Base-by-base conservation (phyloP, 192 early-diverging fungal genomes). In the Chytriomyces hyalinus region DNA sequence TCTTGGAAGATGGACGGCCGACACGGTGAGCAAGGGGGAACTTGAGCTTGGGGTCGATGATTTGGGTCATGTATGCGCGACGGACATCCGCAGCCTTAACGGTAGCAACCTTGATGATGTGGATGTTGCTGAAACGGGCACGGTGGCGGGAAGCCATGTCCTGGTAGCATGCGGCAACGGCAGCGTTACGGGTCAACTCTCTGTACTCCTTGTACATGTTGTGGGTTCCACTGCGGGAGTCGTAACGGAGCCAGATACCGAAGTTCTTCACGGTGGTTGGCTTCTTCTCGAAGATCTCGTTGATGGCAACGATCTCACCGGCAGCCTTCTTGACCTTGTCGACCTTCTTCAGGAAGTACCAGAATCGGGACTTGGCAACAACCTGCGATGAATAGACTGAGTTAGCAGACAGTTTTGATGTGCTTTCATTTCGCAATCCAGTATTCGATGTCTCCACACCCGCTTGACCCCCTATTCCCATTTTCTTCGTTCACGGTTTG, bases 151-250 rank as follows among this genome's bases (percentile, higher is more conserved):
- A 93, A 80, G 97, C 96, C 97, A 99, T 97, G 88, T 99, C 96
- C 89, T 95, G 94, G 92, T 96, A 91, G 84, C 87, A 87, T 26
- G 85, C 73, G 49, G 70, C 82, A 53, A 90, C 87, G 59, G 85
- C 88, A 66, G 81, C 90, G 22, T 82, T 77, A 65, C 98, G 93
- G 81, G 91, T 87, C 80, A 98, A 86, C 89, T 98, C 96, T 80
- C 98, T 93, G 94, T 97, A 99, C 92, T 99, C 97, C 93, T 99
- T 99, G 94, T 99, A 99, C 96, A 99, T 99, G 94, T 99, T 99
- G 95, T 99, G 98, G 76, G 97, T 99, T 79, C 97, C 97, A 57
- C 95, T 97, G 85, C 97, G 95, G 75, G 97, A 99, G 88, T 99
- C 92, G 91, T 99, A 99, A 81, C 97, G 95, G 77, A 99, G 91